phyloP scores from a whole-genome alignment of 306 rosid species.

The Senna tora region DNA sequence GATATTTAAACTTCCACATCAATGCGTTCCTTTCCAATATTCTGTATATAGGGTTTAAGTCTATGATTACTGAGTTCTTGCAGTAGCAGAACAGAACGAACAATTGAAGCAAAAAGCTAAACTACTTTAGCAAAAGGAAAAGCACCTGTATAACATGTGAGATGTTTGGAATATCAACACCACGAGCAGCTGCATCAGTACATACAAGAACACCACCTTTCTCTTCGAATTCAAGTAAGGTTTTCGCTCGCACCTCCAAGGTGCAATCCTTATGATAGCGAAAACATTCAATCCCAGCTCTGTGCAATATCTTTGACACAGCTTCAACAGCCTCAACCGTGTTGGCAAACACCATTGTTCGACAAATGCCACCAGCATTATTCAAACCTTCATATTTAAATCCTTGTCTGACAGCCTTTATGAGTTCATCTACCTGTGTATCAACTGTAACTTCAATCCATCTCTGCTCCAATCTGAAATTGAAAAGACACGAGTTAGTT shows the following conservation, averaged over 20 bases:
- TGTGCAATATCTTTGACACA: conserved; percentile 66
- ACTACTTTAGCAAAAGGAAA: conserved; percentile 27
- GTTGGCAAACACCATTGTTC: conserved; percentile 92
- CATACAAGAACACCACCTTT: conserved; percentile 95
- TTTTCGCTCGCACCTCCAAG: conserved; percentile 83
- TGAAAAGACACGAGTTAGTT: conserved; percentile 32
- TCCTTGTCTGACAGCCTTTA: conserved; percentile 69
- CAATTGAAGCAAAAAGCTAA: conserved; percentile 16
- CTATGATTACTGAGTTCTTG: conserved; percentile 12
- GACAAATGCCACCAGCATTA: conserved; percentile 46
- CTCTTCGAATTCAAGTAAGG: conserved; percentile 69
- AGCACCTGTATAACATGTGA: conserved; percentile 90
- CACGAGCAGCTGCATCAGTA: conserved; percentile 97
- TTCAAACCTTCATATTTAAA: conserved; percentile 51
- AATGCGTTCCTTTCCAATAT: conserved; percentile 28
- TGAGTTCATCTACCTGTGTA: conserved; percentile 84
- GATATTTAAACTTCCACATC: background rate
- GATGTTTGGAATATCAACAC: conserved; percentile 88
- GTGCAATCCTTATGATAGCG: conserved; percentile 82
- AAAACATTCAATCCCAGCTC: conserved; percentile 69
- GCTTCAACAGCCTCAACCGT: conserved; percentile 96
- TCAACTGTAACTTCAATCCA: conserved; percentile 85
- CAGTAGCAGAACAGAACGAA: conserved; percentile 3
- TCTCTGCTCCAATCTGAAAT: conserved; percentile 79
- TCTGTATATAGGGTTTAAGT: conserved; percentile 5